Evolutionary conservation across 2,329 filamentous ascomycete genomes (phyloP), one percentile per base, ranked within the genome.

Genomic region (Cercospora sp.): DNA sequence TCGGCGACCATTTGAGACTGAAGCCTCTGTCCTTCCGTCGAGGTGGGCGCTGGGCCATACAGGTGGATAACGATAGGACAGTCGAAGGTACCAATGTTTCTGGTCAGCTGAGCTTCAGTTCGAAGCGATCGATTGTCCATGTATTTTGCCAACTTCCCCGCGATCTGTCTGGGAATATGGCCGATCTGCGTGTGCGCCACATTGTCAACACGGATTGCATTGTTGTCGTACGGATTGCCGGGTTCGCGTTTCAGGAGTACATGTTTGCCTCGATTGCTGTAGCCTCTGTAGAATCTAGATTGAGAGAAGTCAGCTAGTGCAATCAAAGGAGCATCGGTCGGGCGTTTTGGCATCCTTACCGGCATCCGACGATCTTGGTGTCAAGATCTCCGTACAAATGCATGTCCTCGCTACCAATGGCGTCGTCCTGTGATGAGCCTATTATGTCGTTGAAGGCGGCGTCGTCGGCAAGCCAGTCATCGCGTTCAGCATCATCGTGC

Each of bases 131-230:
- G 13, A 74, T 82, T 74, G 78, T 90, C 89, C 76, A 96, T 84
- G 76, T 92, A 93, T 1, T 85, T 86, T 0, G 91, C 88, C 63
- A 97, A 81, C 78, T 91, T 94, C n/a, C 83, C 81, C 0, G 89
- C 92, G 24, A 92, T 76, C 1, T 80, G 83, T 12, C 87, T 84
- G 6, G 91, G 90, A 49, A 97, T 83, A 79, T 97, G 92, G 0
- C 93, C 93, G 73, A 97, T 91, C 74, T 96, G 92, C 7, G 79
- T 78, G 16, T 88, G 86, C 75, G 91, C 86, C 13, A 94, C 91
- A 77, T 95, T 96, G 74, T 91, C 85, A 1, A 96, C 87, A 5
- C 88, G 87, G 66, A 96, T 92, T 0, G 92, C 92, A 79, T 95
- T 95, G 5, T 73, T 70, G 76, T 95, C 91, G 61, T 78, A 79